A percentile compares a stretch with the other conserved stretches of the same genome.
phyloP scores from a whole-genome alignment of 2,329 filamentous ascomycete genomes.

The Thermothelomyces thermophilus region DNA sequence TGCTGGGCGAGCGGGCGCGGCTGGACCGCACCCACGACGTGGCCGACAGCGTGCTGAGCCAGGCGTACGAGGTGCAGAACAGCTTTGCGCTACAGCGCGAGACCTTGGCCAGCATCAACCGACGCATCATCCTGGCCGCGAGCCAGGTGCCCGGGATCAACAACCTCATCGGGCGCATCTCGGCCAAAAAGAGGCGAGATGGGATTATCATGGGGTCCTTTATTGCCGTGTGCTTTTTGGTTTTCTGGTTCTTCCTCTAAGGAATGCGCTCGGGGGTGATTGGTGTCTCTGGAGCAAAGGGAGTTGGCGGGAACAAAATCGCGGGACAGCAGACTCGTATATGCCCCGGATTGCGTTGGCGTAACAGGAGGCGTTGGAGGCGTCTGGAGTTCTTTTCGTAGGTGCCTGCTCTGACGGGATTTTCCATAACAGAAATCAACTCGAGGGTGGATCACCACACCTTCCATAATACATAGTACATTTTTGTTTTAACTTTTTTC shows the following conservation, averaged over 20 bases:
- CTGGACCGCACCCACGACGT: constrained; percentile 87
- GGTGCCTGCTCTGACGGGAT: neutral
- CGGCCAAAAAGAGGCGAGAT: constrained; percentile 88
- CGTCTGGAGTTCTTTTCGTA: neutral
- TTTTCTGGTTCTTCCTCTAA: constrained; percentile 73
- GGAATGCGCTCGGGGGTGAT: neutral
- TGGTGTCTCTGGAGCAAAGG: neutral
- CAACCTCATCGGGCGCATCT: constrained; percentile 83
- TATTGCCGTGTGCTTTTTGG: constrained; percentile 83
- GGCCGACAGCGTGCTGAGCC: constrained; percentile 83
- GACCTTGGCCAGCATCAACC: constrained; percentile 79
- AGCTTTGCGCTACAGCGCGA: constrained; percentile 83
- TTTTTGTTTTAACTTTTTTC: too few relatives aligned
- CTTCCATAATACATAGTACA: neutral
- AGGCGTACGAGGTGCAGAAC: constrained; percentile 95
- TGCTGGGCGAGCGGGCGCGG: constrained; percentile 80
- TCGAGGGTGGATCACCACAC: neutral
- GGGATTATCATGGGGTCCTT: constrained; percentile 88
- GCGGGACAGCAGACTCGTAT: neutral
- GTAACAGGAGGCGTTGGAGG: constrained; percentile 2
- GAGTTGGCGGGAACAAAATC: neutral
- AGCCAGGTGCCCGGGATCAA: constrained; percentile 92
- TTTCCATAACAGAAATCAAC: neutral
- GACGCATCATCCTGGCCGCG: constrained; percentile 81
- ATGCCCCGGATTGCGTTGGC: neutral